Conservation (phyloP, 2,329 filamentous ascomycete species). For the Elsinoe necatrix region DNA sequence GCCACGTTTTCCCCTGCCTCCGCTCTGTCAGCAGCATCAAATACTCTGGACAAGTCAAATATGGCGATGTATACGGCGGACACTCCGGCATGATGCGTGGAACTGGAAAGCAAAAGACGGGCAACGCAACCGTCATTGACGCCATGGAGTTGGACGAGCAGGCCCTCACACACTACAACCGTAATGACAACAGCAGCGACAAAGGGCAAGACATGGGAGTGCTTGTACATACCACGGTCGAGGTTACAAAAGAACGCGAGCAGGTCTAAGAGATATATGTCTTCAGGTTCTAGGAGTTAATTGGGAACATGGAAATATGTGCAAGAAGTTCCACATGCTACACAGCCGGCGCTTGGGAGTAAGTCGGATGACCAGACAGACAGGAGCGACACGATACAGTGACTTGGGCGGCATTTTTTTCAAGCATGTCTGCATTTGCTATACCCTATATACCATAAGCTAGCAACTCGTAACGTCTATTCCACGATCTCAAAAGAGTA, state of each 20-base stretch:
- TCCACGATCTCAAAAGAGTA: background rate
- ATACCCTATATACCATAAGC: conserved; percentile 6
- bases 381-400: background rate
- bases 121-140: conserved; percentile 11
- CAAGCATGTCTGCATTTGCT: background rate
- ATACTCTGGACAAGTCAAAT: conserved; percentile 9
- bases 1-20: conserved; percentile 26
- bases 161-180: background rate
- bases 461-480: background rate
- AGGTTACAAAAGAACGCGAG: conserved; percentile 13
- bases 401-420: background rate
- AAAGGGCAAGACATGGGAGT: background rate
- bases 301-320: too few species aligned
- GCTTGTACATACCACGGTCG: conserved; percentile 10
- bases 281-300: background rate
- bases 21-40: conserved; percentile 15
- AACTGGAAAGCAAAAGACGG: conserved; percentile 6
- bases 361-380: background rate
- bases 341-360: background rate
- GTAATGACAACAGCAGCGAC: background rate
- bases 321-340: background rate
- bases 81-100: conserved; percentile 4
- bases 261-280: background rate
- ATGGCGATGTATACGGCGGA: conserved; percentile 7
- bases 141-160: conserved; percentile 13